phyloP scores from a whole-genome alignment of 192 early-diverging fungal species.

The Kappamyces sp. region DNA sequence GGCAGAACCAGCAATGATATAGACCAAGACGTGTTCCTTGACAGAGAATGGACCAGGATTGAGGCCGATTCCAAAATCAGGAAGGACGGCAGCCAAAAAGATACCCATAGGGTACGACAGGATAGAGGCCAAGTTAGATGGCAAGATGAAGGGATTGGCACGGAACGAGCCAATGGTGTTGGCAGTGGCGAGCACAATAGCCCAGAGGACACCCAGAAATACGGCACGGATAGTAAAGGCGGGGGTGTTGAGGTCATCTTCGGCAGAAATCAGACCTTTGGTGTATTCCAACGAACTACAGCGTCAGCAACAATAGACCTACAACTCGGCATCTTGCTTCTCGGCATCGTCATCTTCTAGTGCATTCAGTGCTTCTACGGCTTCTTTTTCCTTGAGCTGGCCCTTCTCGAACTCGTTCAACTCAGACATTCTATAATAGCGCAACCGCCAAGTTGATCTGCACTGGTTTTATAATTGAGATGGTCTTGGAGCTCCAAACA shows the following conservation, averaged over 20 bases:
- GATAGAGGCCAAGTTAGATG: slow-evolving; percentile 42
- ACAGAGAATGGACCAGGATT: slow-evolving; percentile 83
- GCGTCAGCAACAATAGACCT: too few species aligned
- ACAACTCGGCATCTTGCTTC: too few species aligned
- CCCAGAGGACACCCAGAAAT: neutral
- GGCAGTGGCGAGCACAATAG: slow-evolving; percentile 9
- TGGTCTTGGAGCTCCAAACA: too few species aligned
- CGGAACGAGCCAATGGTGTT: slow-evolving; percentile 57
- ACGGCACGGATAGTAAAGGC: slow-evolving; percentile 5
- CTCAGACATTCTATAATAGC: too few species aligned
- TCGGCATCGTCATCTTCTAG: too few species aligned
- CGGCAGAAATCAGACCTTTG: slow-evolving; percentile 3
- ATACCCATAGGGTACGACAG: slow-evolving; percentile 66
- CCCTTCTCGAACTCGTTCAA: too few species aligned
- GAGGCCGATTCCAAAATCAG: slow-evolving; percentile 42
- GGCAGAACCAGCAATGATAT: slow-evolving; percentile 20
- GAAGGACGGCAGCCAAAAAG: slow-evolving; percentile 54
- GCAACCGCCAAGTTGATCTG: too few species aligned
- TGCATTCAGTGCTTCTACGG: too few species aligned
- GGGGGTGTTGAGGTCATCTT: slow-evolving; percentile 8
- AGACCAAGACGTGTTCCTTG: slow-evolving; percentile 80
- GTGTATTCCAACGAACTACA: neutral
- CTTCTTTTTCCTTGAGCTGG: too few species aligned
- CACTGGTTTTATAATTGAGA: too few species aligned
- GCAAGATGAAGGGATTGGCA: slow-evolving; percentile 28